Conservation (phyloP, 495 filamentous ascomycete genomes). For the Podospora appendiculata region DNA sequence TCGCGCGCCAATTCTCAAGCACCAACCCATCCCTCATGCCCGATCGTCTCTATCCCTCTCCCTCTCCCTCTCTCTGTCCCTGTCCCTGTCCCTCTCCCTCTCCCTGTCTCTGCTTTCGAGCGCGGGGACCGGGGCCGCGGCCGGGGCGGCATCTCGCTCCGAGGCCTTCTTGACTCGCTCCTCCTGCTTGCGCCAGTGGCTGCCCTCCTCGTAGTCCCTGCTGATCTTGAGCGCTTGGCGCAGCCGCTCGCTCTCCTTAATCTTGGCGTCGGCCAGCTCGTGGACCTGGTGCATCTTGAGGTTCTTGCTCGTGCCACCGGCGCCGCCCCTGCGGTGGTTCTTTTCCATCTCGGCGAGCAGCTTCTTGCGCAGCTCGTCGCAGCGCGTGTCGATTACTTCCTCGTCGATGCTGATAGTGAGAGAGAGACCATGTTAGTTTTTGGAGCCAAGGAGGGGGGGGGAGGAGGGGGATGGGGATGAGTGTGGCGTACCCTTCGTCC, state of each 20-base stretch:
- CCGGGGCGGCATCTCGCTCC: not conserved
- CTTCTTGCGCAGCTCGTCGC: conserved; percentile 55
- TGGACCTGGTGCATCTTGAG: conserved; percentile 93
- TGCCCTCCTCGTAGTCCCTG: conserved; percentile 79
- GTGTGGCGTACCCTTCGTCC: conserved; percentile 61
- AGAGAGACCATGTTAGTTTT: not conserved
- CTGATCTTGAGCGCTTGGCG: conserved; percentile 82
- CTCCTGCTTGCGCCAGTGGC: conserved; percentile 65
- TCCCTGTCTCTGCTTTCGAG: not conserved
- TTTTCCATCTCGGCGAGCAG: conserved; percentile 47
- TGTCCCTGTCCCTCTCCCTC: conserved; percentile 2
- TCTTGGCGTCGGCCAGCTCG: conserved; percentile 93
- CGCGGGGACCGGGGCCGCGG: not conserved
- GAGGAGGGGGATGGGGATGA: not conserved
- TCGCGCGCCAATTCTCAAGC: too few relatives aligned
- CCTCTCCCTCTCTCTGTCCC: conserved; percentile 1
- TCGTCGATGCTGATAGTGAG: conserved; percentile 55
- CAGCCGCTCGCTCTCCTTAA: conserved; percentile 86
- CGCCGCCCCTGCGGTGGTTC: conserved; percentile 19
- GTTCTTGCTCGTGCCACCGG: conserved; percentile 31
- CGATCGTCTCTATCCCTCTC: not conserved
- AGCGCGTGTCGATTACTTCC: conserved; percentile 68
- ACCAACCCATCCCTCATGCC: not conserved
- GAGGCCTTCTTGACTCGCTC: conserved; percentile 57
- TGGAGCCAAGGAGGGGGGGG: not conserved